A percentile compares a stretch with the other conserved stretches of the same genome.
Conservation (phyloP, 2,329 filamentous ascomycete genomes). For the Fusarium brevicatenulatum region DNA sequence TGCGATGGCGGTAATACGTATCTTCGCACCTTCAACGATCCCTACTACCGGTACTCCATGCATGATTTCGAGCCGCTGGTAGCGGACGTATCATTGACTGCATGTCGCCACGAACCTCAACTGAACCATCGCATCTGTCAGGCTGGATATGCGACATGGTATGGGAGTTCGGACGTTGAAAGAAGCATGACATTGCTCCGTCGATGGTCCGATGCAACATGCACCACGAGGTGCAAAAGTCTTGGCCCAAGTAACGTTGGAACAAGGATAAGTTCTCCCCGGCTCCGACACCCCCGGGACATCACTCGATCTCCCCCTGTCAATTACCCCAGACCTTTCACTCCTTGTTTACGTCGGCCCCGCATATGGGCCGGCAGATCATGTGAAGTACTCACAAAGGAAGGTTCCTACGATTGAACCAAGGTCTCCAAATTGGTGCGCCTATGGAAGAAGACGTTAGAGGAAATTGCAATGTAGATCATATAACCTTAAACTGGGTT, state of each 20-base stretch:
- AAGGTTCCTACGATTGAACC: not conserved
- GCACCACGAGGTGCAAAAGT: not conserved
- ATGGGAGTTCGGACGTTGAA: not conserved
- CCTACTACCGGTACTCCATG: too few species aligned
- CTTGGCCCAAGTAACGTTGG: not conserved
- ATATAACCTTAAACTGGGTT: not conserved
- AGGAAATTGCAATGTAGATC: slow-evolving; percentile 4
- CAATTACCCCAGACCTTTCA: not conserved
- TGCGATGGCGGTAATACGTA: too few species aligned
- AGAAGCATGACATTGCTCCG: not conserved
- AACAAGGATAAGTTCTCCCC: not conserved
- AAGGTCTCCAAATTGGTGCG: slow-evolving; percentile 7
- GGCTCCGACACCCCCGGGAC: not conserved
- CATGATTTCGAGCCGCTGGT: not conserved
- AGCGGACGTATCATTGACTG: not conserved
- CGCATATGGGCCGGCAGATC: slow-evolving; percentile 10
- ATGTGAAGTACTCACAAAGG: slow-evolving; percentile 1
- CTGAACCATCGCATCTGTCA: not conserved
- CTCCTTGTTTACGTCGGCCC: not conserved
- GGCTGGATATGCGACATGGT: too few species aligned
- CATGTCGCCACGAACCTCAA: fast-evolving
- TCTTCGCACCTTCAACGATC: too few species aligned
- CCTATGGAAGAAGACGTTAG: not conserved
- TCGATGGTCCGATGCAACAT: not conserved
- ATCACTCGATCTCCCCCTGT: not conserved